Evolutionary conservation across 805 yeast genomes (phyloP).

Genomic region (Ogataea kodamae): DNA sequence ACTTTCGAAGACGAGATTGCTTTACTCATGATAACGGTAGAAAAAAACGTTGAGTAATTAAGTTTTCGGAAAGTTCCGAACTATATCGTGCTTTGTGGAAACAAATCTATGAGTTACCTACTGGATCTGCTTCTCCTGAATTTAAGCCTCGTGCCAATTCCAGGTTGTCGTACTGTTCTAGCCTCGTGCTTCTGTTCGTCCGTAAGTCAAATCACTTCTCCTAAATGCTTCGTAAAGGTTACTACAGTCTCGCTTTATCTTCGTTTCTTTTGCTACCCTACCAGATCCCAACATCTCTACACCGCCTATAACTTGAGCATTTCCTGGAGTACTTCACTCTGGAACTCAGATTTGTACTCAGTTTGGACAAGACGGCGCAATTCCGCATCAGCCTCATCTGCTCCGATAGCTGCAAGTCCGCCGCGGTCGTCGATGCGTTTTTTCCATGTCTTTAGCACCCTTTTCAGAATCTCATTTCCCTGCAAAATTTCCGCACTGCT

Average conservation of each 20-base stretch:
- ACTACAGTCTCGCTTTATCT: constrained; percentile 6
- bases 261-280: constrained; percentile 8
- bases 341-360: constrained; percentile 18
- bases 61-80: constrained; percentile 8
- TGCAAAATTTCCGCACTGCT: constrained; percentile 45
- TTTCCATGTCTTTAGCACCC: constrained; percentile 54
- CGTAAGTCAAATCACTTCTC: too few species aligned
- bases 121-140: too few species aligned
- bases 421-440: constrained; percentile 41
- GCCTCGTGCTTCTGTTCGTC: too few species aligned
- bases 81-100: constrained; percentile 5
- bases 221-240: too few species aligned
- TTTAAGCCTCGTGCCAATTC: too few species aligned
- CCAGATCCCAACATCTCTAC: constrained; percentile 5
- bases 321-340: constrained; percentile 21
- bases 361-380: constrained; percentile 36
- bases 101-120: too few species aligned
- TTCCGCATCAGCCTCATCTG: constrained; percentile 38
- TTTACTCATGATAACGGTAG: constrained; percentile 42
- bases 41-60: constrained; percentile 1
- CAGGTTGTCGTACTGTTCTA: too few species aligned
- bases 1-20: constrained; percentile 64
- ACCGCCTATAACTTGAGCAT: constrained; percentile 20
- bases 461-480: constrained; percentile 54
- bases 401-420: constrained; percentile 40